These are phyloP conservation scores for Phytophthora parvispora DNA, from an alignment of 352 stramenopile genomes.

Conservation along the genomic window DNA sequence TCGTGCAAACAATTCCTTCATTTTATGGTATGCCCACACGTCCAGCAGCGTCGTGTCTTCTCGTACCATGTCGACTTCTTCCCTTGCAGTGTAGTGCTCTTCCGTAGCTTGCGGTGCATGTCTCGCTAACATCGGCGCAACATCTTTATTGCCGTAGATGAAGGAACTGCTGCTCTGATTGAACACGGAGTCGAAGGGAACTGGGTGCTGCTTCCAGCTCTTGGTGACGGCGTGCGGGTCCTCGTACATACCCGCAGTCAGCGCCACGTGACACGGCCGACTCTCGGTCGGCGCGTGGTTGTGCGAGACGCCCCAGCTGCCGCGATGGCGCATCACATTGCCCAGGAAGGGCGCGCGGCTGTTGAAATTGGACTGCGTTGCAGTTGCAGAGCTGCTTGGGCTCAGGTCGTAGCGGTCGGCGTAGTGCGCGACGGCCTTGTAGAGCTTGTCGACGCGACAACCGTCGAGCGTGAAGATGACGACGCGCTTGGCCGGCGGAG, in stretches of 20 bases:
- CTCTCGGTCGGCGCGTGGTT: slow-evolving; percentile 88
- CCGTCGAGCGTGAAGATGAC: slow-evolving; percentile 87
- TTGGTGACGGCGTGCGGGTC: slow-evolving; percentile 86
- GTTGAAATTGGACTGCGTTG: slow-evolving; percentile 1
- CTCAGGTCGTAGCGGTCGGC: slow-evolving; percentile 25
- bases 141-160: slow-evolving; percentile 84
- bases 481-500: slow-evolving; percentile 67
- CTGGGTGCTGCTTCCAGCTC: slow-evolving; percentile 84
- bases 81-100: slow-evolving; percentile 70
- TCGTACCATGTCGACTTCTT: slow-evolving; percentile 80
- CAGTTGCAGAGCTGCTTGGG: not conserved
- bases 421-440: slow-evolving; percentile 57
- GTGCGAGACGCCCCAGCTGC: slow-evolving; percentile 87
- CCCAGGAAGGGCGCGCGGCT: slow-evolving; percentile 76
- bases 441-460: slow-evolving; percentile 87
- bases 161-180: slow-evolving; percentile 81
- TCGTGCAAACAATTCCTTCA: slow-evolving; percentile 61
- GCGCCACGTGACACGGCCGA: slow-evolving; percentile 81
- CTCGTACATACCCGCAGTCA: slow-evolving; percentile 91
- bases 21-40: slow-evolving; percentile 73
- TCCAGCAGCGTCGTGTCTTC: slow-evolving; percentile 75
- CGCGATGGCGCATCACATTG: slow-evolving; percentile 64
- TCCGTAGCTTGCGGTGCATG: slow-evolving; percentile 70
- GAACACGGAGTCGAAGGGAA: slow-evolving; percentile 89
- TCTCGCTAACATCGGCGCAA: slow-evolving; percentile 84